Evolutionary conservation across 257 asterid species (phyloP).

Genomic region (Solanum bulbocastanum): DNA sequence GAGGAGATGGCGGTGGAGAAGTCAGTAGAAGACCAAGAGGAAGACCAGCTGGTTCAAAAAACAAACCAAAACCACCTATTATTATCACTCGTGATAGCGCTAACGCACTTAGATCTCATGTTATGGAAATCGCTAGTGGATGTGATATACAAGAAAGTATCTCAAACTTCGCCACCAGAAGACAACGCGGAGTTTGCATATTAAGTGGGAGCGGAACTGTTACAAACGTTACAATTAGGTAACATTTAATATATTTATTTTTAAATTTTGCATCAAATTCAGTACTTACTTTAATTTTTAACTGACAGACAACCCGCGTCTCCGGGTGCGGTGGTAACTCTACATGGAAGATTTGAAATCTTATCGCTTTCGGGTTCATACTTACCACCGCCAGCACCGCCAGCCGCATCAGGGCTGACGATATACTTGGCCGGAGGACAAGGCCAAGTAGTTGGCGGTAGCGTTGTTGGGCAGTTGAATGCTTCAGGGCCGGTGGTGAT

Average conservation of each 20-base stretch:
- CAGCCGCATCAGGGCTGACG: conserved; percentile 75
- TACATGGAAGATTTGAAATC: conserved; percentile 80
- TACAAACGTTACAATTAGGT: conserved; percentile 37
- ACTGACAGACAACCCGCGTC: conserved; percentile 63
- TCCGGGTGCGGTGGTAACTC: conserved; percentile 64
- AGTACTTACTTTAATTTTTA: neutral
- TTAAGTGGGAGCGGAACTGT: conserved; percentile 81
- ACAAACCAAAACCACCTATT: conserved; percentile 88
- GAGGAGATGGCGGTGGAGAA: conserved; percentile 20
- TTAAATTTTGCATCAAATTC: neutral
- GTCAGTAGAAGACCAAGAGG: conserved; percentile 65
- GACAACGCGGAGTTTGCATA: conserved; percentile 83
- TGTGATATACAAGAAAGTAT: conserved; percentile 80
- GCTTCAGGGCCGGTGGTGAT: conserved; percentile 89
- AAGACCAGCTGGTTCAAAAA: conserved; percentile 79
- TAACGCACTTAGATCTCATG: conserved; percentile 81
- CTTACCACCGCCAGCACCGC: conserved; percentile 88
- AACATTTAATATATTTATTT: neutral
- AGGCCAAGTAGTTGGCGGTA: conserved; percentile 91
- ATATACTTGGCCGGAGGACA: conserved; percentile 82
- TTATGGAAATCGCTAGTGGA: conserved; percentile 62
- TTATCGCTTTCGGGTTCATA: conserved; percentile 79
- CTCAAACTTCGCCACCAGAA: conserved; percentile 59
- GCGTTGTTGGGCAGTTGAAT: conserved; percentile 71
- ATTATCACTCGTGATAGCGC: conserved; percentile 90